Evolutionary conservation across 345 rosid genomes (phyloP), one percentile per base, ranked within the genome.

Genomic region (Pelargonium nanum): DNA sequence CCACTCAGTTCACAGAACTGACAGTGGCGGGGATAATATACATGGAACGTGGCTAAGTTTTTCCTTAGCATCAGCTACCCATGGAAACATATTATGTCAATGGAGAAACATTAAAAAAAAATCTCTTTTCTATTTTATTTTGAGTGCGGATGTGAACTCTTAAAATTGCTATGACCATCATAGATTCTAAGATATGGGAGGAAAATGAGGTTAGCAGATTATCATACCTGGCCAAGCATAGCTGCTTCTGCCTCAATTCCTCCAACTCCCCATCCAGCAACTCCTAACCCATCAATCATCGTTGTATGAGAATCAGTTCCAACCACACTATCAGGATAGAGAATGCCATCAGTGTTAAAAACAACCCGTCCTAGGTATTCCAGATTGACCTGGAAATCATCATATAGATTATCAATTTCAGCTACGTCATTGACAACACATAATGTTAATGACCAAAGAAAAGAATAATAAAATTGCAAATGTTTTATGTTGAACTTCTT

Each of bases 221-320:
- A n/a, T 30, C 25, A 22, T 25, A 85, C 96, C 88, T 91, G 96
- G 26, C 94, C 96, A 62, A 91, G 87, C 94, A 88, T 91, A 57
- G 87, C 71, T 17, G 97, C 96, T 70, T 85, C 94, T 57, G 91
- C 91, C 75, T 88, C 96, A 65, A 91, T 88, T 62, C 94, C 97
- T 64, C 96, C 97, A 73, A 81, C 96, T 67, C 91, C 97, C 97
- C 95, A 90, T 50, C 95, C 93, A 68, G 93, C 87, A 67, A 90
- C 88, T 65, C 97, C 97, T 68, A 88, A 26, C 22, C 93, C 97
- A 76, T 88, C 91, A 70, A 88, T 85, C 97, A 91, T 91, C 20
- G 97, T 88, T 24, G 96, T 88, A 70, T 85, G 97, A 56, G 96
- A 88, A 67, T 88, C 96, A 6, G 96, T 91, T 3, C 91, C 96